A percentile compares a stretch with the other conserved stretches of the same genome.
These are phyloP conservation scores for Colletotrichum aenigma DNA, from an alignment of 2,329 filamentous ascomycete species.

Conservation along the genomic window DNA sequence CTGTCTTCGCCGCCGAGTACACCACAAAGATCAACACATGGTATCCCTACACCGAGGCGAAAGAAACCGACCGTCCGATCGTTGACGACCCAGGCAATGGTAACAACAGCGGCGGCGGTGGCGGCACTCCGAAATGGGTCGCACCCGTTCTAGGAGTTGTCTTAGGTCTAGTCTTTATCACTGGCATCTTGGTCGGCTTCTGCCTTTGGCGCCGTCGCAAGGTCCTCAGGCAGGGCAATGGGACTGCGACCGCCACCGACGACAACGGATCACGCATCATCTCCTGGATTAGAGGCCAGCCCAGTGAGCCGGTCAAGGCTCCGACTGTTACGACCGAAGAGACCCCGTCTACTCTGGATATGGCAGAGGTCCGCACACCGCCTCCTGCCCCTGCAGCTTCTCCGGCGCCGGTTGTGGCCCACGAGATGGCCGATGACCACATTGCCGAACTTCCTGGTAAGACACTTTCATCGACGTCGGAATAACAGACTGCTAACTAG, in stretches of 20 bases:
- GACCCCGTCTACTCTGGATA: constrained; percentile 40
- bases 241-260: constrained; percentile 45
- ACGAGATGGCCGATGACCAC: constrained; percentile 48
- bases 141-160: constrained; percentile 67
- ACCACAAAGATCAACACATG: constrained; percentile 59
- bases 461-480: background rate
- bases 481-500: rapidly evolving
- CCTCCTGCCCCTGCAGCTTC: constrained; percentile 15
- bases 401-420: constrained; percentile 2
- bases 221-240: constrained; percentile 40
- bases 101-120: constrained; percentile 27
- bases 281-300: constrained; percentile 56
- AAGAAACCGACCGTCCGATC: constrained; percentile 27
- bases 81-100: background rate
- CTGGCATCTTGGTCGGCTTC: constrained; percentile 52
- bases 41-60: constrained; percentile 60
- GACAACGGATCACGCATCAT: constrained; percentile 52
- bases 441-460: constrained; percentile 54
- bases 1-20: constrained; percentile 62
- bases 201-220: constrained; percentile 57
- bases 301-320: constrained; percentile 42
- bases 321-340: constrained; percentile 51
- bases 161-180: constrained; percentile 61
- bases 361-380: constrained; percentile 35
- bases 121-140: constrained; percentile 59